Base-by-base conservation (phyloP, 192 early-diverging fungal species). In the Ambispora gerdemannii region DNA sequence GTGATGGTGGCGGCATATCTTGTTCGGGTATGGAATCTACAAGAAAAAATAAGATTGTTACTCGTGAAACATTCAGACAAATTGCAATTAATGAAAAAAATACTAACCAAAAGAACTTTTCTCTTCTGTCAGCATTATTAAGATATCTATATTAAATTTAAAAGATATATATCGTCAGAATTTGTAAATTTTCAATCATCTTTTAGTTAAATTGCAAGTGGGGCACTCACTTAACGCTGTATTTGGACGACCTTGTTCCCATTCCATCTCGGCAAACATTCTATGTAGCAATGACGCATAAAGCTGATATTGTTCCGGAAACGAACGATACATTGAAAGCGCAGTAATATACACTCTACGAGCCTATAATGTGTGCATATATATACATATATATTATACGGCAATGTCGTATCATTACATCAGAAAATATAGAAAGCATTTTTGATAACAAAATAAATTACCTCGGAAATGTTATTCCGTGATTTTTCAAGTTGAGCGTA, bases 401-500 rank as follows among this genome's bases (percentile, higher is more conserved):
- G n/a, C n/a, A n/a, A n/a, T n/a, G n/a, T n/a, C n/a, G n/a, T n/a
- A n/a, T n/a, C n/a, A n/a, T n/a, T n/a, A n/a, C n/a, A 53, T 53
- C 34, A 35, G 24, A 11, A 64, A 7, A 73, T 10, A 15, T 43
- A 10, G 38, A 43, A 43, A 6, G 38, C 6, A 43, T 47, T 35
- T 49, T 65, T 38, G 19, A 70, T 4, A 15, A 56, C n/a, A 1
- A 15, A 27, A 47, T 31, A 59, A 19, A 38, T 35, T 79, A 85
- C 84, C 73, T 86, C 80, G 2, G 79, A 32, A 25, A 75, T 72
- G 32, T 77, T 74, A 24, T 77, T 78, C 4, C 77, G 74, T 3
- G 67, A 67, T 67, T 70, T 80, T 56, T 87, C 85, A 28, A 81
- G 71, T 64, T 80, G 81, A 2, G 83, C 83, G 63, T 82, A 84